Conservation (phyloP, 352 stramenopile genomes). For the Globisporangium viniferum region DNA sequence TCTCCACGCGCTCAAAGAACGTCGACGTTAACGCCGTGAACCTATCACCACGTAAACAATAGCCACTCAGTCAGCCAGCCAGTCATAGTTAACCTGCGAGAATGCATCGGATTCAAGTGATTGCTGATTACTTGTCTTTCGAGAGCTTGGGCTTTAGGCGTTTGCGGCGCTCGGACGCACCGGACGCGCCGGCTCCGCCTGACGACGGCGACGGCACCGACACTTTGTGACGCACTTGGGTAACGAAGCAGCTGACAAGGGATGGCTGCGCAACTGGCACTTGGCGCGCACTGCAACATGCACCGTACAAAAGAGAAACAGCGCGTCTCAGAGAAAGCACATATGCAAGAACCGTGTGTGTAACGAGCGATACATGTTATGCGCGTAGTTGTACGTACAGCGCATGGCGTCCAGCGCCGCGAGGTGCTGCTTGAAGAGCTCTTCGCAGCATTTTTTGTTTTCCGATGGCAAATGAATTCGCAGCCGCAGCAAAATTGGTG, state of each 20-base stretch:
- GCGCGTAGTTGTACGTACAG: not conserved
- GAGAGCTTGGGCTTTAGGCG: constrained; percentile 49
- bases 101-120: not conserved
- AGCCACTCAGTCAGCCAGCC: not conserved
- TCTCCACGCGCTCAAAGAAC: constrained; percentile 69
- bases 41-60: constrained; percentile 21
- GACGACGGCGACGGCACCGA: constrained; percentile 26
- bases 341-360: not conserved
- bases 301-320: not conserved
- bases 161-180: constrained; percentile 20
- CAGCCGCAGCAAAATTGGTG: not conserved
- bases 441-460: constrained; percentile 1
- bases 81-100: too few species aligned
- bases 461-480: not conserved
- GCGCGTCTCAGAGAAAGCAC: not conserved
- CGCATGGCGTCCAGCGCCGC: not conserved
- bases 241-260: not conserved
- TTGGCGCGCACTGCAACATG: not conserved
- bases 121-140: constrained; percentile 39
- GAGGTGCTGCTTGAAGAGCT: not conserved
- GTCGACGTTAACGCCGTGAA: constrained; percentile 42
- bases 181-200: not conserved
- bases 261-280: not conserved
- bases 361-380: not conserved
- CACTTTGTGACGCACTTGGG: constrained; percentile 25